Evolutionary conservation across 225 moss, liverwort and hornwort genomes (phyloP), one percentile per base, ranked within the genome.

Genomic region (Physcomitrium patens): DNA sequence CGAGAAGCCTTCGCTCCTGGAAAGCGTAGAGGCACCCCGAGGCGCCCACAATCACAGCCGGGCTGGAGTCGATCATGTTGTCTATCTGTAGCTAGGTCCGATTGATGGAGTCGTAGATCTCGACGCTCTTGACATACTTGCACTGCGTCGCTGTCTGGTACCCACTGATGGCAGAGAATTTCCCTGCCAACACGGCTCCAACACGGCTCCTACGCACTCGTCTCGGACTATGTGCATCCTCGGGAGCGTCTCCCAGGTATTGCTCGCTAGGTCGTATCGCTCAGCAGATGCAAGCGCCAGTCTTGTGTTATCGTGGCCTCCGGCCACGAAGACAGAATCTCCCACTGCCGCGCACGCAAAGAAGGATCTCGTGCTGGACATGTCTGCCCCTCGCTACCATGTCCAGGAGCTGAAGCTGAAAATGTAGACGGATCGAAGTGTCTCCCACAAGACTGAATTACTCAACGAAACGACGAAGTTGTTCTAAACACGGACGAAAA

Each of bases 261-360:
- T 73, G 14, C 77, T 71, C 3, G 56, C 75, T 1, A 82, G 64
- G 50, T 64, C 60, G 69, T 87, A 93, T 0, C 84, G 80, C 48
- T 91, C 93, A 1, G 89, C 91, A 8, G 85, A 42, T 12, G 87
- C 63, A 0, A 93, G 79, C 10, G 87, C 89, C 54, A 85, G 81
- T 69, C 89, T 93, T 52, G 81, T 85, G 41, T 90, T 86, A 55
- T 93, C 93, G 80, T 93, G 93, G 3, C 93, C 93, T 6, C 93
- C 93, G 2, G 83, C 87, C 9, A 93, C 87, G 20, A 75, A 85
- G 17, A 93, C 26, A 15, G 56, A 26, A 10, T 67, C 66, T 1
- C 68, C 87, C 1, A 79, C 50, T 0, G 70, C 90, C 0, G 82
- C 88, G 68, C 88, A 90, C 7, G 88, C 86, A 20, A 86, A 86